phyloP scores from a whole-genome alignment of 192 early-diverging fungal genomes.

The Mortierella hygrophila region DNA sequence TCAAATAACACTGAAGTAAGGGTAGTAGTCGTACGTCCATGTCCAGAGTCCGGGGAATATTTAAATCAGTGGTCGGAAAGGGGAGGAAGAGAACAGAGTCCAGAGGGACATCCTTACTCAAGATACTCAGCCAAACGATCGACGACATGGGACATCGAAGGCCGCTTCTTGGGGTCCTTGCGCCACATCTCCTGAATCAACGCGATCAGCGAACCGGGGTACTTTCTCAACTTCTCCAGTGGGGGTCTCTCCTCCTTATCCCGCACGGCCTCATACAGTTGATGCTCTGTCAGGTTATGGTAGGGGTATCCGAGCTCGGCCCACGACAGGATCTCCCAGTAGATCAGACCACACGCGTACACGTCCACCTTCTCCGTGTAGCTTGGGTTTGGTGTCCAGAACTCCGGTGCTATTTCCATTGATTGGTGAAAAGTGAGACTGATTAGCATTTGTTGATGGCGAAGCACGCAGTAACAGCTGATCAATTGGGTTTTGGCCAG shows the following conservation, averaged over 20 bases:
- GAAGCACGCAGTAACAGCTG: not conserved
- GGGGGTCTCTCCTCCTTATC: conserved; percentile 74
- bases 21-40: no score
- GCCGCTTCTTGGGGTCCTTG: conserved; percentile 63
- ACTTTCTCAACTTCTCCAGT: conserved; percentile 67
- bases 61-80: no score
- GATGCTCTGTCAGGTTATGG: conserved; percentile 77
- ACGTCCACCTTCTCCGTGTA: conserved; percentile 83
- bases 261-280: conserved; percentile 69
- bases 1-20: no score
- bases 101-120: conserved; percentile 13
- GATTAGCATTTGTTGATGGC: not conserved
- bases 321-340: conserved; percentile 87
- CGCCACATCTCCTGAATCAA: conserved; percentile 84
- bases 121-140: conserved; percentile 50
- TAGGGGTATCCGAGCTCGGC: conserved; percentile 79
- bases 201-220: conserved; percentile 69
- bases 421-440: not conserved
- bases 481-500: not conserved
- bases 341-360: conserved; percentile 82
- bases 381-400: conserved; percentile 77
- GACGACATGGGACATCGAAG: conserved; percentile 50
- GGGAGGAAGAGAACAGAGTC: no score
- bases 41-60: no score
- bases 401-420: conserved; percentile 71